These are phyloP conservation scores for Blastomyces parvus DNA, from an alignment of 2,329 filamentous ascomycete species.

Conservation along the genomic window DNA sequence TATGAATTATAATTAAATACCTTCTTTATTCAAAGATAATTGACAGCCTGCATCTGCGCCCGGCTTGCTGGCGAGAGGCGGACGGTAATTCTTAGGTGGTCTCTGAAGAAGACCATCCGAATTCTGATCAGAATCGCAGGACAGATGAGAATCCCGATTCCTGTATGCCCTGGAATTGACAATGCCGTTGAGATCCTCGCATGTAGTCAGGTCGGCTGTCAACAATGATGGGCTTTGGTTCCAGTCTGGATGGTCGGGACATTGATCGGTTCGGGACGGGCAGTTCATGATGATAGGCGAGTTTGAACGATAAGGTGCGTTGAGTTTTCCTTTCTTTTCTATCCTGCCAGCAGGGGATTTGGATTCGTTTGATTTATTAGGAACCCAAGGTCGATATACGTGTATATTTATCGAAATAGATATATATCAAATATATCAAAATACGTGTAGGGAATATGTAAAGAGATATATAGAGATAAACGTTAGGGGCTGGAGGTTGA, in stretches of 20 bases:
- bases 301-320: too few species aligned
- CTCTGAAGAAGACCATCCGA: slow-evolving; percentile 9
- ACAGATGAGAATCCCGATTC: slow-evolving; percentile 9
- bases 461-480: too few species aligned
- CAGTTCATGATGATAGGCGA: slow-evolving; percentile 45
- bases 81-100: slow-evolving; percentile 1
- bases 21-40: slow-evolving; percentile 14
- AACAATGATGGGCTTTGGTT: slow-evolving; percentile 47
- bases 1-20: background rate
- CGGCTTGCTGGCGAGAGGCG: background rate
- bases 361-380: too few species aligned
- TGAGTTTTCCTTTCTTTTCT: too few species aligned
- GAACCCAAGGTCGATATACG: too few species aligned
- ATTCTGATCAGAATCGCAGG: slow-evolving; percentile 2
- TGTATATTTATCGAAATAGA: too few species aligned
- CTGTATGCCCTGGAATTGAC: slow-evolving; percentile 42
- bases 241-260: slow-evolving; percentile 39
- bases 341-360: too few species aligned
- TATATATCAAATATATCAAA: too few species aligned
- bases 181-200: slow-evolving; percentile 49
- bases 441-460: too few species aligned
- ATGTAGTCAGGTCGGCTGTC: slow-evolving; percentile 42
- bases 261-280: slow-evolving; percentile 45
- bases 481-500: too few species aligned
- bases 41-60: slow-evolving; percentile 15